Evolutionary conservation across 2,329 filamentous ascomycete genomes (phyloP), one percentile per base, ranked within the genome.

Genomic region (Nemania diffusa): DNA sequence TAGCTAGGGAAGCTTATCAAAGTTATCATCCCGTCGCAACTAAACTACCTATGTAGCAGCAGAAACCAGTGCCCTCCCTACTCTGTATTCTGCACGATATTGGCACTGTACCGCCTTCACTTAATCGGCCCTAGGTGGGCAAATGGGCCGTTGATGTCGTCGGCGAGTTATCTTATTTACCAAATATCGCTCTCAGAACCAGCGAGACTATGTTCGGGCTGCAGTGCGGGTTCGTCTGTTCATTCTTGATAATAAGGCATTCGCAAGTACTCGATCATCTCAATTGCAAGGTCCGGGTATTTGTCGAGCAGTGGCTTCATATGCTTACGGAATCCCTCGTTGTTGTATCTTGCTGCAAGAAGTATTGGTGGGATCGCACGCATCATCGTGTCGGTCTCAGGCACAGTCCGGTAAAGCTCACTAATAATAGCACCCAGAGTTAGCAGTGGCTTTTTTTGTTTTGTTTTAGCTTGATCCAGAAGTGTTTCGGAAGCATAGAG

Each of bases 401-500:
- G 61, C 1, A 73, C 73, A 13, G 40, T 69, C 8, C 27, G 24
- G 57, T 74, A 78, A 11, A 77, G 56, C 69, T 77, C 73, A 20
- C 52, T 63, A 56, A 15, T n/a, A n/a, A n/a, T n/a, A n/a, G n/a
- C 59, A 62, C 13, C 40, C 26, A 5, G 17, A n/a, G 55, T 57
- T 40, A 46, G 55, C 26, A 57, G 34, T 32, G 52, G 11, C 24
- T n/a, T n/a, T 15, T 40, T 22, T 40, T 15, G 11, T n/a, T n/a
- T n/a, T 15, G 27, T 22, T 40, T 15, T 24, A 32, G 32, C 17
- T 17, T 26, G 22, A 8, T 44, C 26, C 1, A 8, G 32, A 22
- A 44, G 48, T 42, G 34, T 52, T 42, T 46, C 22, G 34, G n/a
- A 42, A 13, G 11, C 26, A 6, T 34, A 34, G 20, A 52, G 17